Evolutionary conservation across 1,284 basidiomycete genomes (phyloP).

Genomic region (Farysia itapuensis): DNA sequence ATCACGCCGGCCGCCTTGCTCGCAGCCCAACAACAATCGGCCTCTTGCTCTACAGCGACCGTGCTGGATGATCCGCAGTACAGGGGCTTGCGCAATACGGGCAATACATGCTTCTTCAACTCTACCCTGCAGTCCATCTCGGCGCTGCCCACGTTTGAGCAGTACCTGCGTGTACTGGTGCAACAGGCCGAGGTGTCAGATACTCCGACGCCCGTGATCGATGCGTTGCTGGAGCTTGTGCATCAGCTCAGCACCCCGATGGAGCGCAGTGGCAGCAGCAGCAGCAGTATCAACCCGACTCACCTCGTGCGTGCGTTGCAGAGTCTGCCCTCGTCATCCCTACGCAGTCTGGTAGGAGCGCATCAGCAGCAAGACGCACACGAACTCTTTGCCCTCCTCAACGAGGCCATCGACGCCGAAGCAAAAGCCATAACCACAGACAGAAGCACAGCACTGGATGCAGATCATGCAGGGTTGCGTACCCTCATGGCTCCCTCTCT

Average conservation of each 20-base stretch:
- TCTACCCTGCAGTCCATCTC: constrained; percentile 52
- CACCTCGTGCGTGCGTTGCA: constrained; percentile 41
- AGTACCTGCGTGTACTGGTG: constrained; percentile 31
- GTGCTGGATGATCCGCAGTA: constrained; percentile 17
- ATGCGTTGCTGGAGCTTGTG: constrained; percentile 47
- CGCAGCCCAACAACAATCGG: background rate
- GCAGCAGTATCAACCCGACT: constrained; percentile 41
- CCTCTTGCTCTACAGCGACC: constrained; percentile 3
- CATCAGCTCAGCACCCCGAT: constrained; percentile 20
- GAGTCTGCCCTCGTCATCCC: constrained; percentile 32
- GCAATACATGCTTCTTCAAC: constrained; percentile 59
- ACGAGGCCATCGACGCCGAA: constrained; percentile 50
- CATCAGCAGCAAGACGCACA: constrained; percentile 59
- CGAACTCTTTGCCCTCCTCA: constrained; percentile 54
- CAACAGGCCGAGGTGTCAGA: constrained; percentile 46
- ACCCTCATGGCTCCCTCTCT: constrained; percentile 35
- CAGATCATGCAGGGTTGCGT: constrained; percentile 26
- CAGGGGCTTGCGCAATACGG: constrained; percentile 53
- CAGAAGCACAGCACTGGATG: constrained; percentile 6
- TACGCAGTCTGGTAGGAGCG: constrained; percentile 48
- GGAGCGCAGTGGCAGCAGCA: constrained; percentile 41
- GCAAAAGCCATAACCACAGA: constrained; percentile 27
- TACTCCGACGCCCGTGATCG: constrained; percentile 52
- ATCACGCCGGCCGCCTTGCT: too few relatives aligned
- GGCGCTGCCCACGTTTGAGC: constrained; percentile 20